These are phyloP conservation scores for Hypomontagnella submonticulosa DNA, from an alignment of 495 filamentous ascomycete genomes.

Conservation along the genomic window DNA sequence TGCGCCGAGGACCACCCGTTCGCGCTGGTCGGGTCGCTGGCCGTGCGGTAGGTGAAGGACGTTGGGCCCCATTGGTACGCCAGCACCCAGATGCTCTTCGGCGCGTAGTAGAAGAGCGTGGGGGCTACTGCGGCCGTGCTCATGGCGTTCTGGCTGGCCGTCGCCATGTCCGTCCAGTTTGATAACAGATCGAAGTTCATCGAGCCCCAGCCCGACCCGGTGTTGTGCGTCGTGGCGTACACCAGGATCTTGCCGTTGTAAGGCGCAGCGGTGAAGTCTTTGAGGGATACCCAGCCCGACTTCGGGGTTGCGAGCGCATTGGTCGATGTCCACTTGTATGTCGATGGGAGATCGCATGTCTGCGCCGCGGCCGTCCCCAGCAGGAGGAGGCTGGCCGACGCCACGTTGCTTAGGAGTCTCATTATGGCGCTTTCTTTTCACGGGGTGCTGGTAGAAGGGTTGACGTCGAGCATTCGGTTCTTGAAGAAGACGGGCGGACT, in stretches of 20 bases:
- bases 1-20: conserved; percentile 66
- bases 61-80: conserved; percentile 70
- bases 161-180: conserved; percentile 65
- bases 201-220: conserved; percentile 59
- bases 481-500: too few relatives aligned
- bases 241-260: conserved; percentile 68
- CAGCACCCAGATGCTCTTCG: conserved; percentile 69
- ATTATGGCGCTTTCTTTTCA: conserved; percentile 24
- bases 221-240: conserved; percentile 59
- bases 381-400: conserved; percentile 20
- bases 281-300: conserved; percentile 64
- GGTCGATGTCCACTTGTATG: conserved; percentile 66
- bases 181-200: conserved; percentile 67
- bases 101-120: conserved; percentile 69
- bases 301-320: conserved; percentile 61
- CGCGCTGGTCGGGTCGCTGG: conserved; percentile 64
- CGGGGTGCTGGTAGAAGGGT: too few relatives aligned
- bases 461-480: too few relatives aligned
- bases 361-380: conserved; percentile 40
- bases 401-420: conserved; percentile 17
- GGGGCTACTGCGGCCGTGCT: conserved; percentile 64
- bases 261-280: conserved; percentile 65
- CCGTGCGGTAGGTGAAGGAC: conserved; percentile 68
- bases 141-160: conserved; percentile 65
- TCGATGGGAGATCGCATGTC: conserved; percentile 64